Evolutionary conservation across 768 basidiomycete genomes (phyloP).

Genomic region (Russula vinacea): DNA sequence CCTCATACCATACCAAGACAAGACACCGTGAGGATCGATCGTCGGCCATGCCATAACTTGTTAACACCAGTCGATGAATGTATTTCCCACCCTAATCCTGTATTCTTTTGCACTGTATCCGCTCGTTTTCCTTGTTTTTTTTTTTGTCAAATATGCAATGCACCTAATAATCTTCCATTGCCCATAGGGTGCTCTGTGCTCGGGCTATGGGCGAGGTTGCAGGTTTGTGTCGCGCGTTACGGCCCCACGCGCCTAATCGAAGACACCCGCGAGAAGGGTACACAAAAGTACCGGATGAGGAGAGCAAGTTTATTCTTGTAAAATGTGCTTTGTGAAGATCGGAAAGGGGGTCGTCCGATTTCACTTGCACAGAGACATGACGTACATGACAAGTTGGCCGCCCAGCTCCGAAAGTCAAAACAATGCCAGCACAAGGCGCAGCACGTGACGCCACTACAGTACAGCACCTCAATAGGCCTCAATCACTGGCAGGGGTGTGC

Average conservation of each 20-base stretch:
- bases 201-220: no score
- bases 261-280: no score
- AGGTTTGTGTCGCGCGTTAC: no score
- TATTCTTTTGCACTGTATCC: slow-evolving; percentile 2
- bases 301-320: no score
- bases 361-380: background rate
- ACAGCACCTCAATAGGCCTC: no score
- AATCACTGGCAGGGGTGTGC: no score
- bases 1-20: background rate
- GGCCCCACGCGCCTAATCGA: no score
- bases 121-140: background rate
- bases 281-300: background rate
- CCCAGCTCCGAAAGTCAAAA: no score
- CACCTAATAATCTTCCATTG: background rate
- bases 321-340: background rate
- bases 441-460: no score
- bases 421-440: no score
- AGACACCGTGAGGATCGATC: background rate
- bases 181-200: no score
- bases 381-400: no score
- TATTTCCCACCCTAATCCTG: background rate
- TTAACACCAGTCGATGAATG: background rate
- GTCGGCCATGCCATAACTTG: background rate
- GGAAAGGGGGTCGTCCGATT: background rate
- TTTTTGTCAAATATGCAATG: background rate